A percentile compares a stretch with the other conserved stretches of the same genome.
phyloP scores from a whole-genome alignment of 1,284 basidiomycete species.

The Rhizoctonia solani region DNA sequence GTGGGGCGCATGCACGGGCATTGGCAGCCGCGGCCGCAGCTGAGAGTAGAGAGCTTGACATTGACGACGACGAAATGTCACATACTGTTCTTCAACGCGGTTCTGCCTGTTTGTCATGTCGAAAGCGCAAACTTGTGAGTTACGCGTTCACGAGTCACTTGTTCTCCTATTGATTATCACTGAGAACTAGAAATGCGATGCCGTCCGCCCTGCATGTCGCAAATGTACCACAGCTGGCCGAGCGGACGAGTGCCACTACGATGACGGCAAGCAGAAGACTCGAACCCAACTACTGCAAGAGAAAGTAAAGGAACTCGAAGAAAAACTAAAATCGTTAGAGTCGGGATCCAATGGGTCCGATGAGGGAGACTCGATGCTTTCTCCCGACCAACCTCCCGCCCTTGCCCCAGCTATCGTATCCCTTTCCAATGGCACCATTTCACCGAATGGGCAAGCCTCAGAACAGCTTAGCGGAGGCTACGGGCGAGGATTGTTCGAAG shows the following conservation, averaged over 20 bases:
- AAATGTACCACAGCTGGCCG: constrained; percentile 51
- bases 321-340: constrained; percentile 50
- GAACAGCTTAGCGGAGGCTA: neutral
- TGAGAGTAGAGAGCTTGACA: neutral
- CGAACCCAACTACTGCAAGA: constrained; percentile 63
- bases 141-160: constrained; percentile 9
- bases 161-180: neutral
- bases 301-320: constrained; percentile 57
- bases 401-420: constrained; percentile 23
- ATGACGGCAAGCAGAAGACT: constrained; percentile 64
- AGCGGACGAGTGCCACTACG: constrained; percentile 59
- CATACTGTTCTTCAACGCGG: constrained; percentile 32
- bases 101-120: constrained; percentile 42
- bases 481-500: constrained; percentile 41
- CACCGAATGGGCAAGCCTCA: neutral
- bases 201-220: constrained; percentile 23
- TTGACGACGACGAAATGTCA: constrained; percentile 34
- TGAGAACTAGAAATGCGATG: constrained; percentile 22
- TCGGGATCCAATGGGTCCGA: constrained; percentile 7
- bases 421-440: neutral
- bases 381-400: constrained; percentile 13
- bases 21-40: constrained; percentile 23
- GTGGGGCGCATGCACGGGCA: constrained; percentile 22
- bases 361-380: neutral
- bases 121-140: constrained; percentile 77